Conservation (phyloP, 2,329 filamentous ascomycete species). For the Aspergillus oerlinghausenensis region DNA sequence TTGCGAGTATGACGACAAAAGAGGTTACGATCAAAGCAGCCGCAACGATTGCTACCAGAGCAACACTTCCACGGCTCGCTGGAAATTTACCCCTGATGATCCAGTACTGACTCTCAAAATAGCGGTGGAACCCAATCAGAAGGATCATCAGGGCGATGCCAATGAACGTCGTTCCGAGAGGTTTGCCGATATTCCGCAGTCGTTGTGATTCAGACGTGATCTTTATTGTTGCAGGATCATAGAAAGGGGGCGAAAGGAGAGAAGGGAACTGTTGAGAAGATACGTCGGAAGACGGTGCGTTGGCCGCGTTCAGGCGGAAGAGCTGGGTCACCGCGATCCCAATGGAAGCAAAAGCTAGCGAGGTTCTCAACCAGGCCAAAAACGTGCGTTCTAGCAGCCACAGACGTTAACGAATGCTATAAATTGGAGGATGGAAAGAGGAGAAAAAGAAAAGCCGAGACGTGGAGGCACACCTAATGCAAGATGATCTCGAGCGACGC, state of each 20-base stretch:
- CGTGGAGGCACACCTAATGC: conserved; percentile 49
- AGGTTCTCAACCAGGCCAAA: conserved; percentile 63
- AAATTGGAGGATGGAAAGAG: neutral
- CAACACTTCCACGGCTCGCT: conserved; percentile 57
- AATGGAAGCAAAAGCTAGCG: conserved; percentile 61
- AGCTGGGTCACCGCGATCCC: conserved; percentile 64
- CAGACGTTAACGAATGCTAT: neutral
- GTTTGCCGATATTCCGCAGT: conserved; percentile 54
- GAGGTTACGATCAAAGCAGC: conserved; percentile 55
- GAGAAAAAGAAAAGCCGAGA: neutral
- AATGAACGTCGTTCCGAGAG: conserved; percentile 61
- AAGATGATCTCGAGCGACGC: conserved; percentile 61
- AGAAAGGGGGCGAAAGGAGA: conserved; percentile 17
- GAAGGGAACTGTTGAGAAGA: conserved; percentile 15
- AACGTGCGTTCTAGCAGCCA: conserved; percentile 59
- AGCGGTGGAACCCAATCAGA: conserved; percentile 59
- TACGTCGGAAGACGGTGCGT: conserved; percentile 5
- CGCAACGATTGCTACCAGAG: conserved; percentile 54
- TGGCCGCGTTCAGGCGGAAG: conserved; percentile 58
- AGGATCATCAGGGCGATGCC: conserved; percentile 58
- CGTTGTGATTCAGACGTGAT: conserved; percentile 14
- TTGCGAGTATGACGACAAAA: conserved; percentile 55
- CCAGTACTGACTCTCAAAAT: conserved; percentile 64
- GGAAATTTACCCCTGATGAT: conserved; percentile 64
- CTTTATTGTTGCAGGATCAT: conserved; percentile 14